Conservation (phyloP, 1,284 basidiomycete genomes). For the Spongiforma sp. region DNA sequence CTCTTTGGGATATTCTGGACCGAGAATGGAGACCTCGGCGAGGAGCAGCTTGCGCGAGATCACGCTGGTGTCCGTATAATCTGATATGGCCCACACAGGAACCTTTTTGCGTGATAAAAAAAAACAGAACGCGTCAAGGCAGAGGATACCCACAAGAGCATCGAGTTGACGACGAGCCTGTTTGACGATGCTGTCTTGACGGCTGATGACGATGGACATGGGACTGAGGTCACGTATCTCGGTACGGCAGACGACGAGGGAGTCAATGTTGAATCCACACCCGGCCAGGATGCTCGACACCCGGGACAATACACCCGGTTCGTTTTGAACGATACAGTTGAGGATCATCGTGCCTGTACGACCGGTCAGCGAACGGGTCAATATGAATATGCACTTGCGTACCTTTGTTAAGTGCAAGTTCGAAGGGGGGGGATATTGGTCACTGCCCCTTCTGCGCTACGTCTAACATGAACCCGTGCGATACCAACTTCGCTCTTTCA, state of each 20-base stretch:
- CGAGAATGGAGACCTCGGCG: constrained; percentile 94
- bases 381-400: constrained; percentile 70
- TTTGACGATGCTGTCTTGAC: constrained; percentile 98
- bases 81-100: constrained; percentile 97
- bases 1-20: constrained; percentile 95
- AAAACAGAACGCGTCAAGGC: not conserved
- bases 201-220: constrained; percentile 98
- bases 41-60: constrained; percentile 91
- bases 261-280: constrained; percentile 99
- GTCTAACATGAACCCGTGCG: constrained; percentile 28
- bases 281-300: no score
- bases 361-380: not conserved
- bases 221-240: constrained; percentile 97
- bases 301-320: constrained; percentile 99
- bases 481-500: no score
- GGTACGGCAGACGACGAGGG: constrained; percentile 96
- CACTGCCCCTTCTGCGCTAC: constrained; percentile 58
- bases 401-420: constrained; percentile 98
- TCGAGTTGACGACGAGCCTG: constrained; percentile 95
- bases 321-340: constrained; percentile 99
- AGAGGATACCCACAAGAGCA: constrained; percentile 73
- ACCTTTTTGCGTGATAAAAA: constrained; percentile 59
- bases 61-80: no score
- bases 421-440: constrained; percentile 92
- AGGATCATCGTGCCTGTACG: constrained; percentile 88